Conservation (phyloP, 2,329 filamentous ascomycete genomes). For the Pseudopyricularia javanii region DNA sequence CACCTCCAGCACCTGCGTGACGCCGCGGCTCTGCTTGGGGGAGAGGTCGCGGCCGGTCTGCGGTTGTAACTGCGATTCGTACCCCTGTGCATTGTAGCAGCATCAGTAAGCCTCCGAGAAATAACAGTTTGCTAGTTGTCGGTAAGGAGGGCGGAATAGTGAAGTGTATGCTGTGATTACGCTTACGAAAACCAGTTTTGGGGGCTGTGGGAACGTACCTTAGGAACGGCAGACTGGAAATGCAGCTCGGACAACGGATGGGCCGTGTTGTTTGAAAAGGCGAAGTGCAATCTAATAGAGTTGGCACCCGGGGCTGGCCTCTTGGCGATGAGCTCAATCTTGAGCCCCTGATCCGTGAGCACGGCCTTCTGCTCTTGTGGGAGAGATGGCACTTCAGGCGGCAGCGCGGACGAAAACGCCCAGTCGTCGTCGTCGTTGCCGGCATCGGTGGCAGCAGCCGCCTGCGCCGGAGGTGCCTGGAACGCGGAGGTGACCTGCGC, state of each 20-base stretch:
- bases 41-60: slow-evolving; percentile 69
- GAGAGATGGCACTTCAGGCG: slow-evolving; percentile 33
- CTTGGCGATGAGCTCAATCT: slow-evolving; percentile 61
- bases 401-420: slow-evolving; percentile 82
- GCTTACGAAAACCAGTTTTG: no score
- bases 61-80: slow-evolving; percentile 68
- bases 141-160: not conserved
- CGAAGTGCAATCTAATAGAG: slow-evolving; percentile 57
- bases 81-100: slow-evolving; percentile 42
- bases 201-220: slow-evolving; percentile 58
- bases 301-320: slow-evolving; percentile 40
- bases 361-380: slow-evolving; percentile 51
- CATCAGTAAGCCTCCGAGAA: no score
- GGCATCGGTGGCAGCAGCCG: slow-evolving; percentile 13
- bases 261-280: slow-evolving; percentile 72
- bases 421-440: slow-evolving; percentile 74
- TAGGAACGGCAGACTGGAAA: slow-evolving; percentile 88
- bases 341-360: slow-evolving; percentile 58
- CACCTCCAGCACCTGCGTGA: slow-evolving; percentile 71
- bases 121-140: no score
- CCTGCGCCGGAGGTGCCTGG: slow-evolving; percentile 11
- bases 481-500: slow-evolving; percentile 14
- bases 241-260: slow-evolving; percentile 67
- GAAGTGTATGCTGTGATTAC: no score
- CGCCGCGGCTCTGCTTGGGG: slow-evolving; percentile 60